A percentile compares a stretch with the other conserved stretches of the same genome.
Conservation (phyloP, 495 filamentous ascomycete species). For the Lasiosphaeria ovina region DNA sequence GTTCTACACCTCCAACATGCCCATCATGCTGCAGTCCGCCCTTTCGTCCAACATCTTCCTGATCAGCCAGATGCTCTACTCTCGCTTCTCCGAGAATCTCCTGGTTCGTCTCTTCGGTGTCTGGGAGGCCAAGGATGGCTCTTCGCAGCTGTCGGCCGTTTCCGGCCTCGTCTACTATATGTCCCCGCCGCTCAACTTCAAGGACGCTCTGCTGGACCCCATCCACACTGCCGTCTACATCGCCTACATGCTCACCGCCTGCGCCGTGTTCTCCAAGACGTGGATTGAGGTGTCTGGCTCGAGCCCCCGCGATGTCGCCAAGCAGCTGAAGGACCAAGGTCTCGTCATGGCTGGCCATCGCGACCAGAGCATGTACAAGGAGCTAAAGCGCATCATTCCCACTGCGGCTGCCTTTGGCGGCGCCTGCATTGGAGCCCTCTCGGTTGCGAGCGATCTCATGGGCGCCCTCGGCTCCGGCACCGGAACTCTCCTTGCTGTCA, state of each 20-base stretch:
- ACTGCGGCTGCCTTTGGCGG: slow-evolving; percentile 98
- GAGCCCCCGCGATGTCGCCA: slow-evolving; percentile 95
- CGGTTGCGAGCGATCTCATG: slow-evolving; percentile 90
- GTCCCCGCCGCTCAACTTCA: slow-evolving; percentile 97
- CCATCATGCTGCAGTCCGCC: slow-evolving; percentile 99
- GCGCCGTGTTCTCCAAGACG: slow-evolving; percentile 98
- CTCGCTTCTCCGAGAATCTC: slow-evolving; percentile 96
- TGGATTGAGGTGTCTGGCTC: slow-evolving; percentile 99
- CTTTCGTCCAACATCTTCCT: slow-evolving; percentile 99
- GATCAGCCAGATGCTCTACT: slow-evolving; percentile 98
- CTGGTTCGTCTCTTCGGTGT: slow-evolving; percentile 94
- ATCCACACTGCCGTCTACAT: slow-evolving; percentile 97
- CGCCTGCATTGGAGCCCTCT: slow-evolving; percentile 97
- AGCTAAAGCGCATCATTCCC: slow-evolving; percentile 97
- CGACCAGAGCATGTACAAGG: slow-evolving; percentile 99
- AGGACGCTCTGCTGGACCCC: slow-evolving; percentile 90
- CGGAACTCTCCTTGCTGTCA: slow-evolving; percentile 96
- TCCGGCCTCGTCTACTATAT: slow-evolving; percentile 98
- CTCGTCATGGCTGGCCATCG: slow-evolving; percentile 99
- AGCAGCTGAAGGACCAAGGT: slow-evolving; percentile 99
- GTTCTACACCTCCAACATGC: slow-evolving; percentile 93
- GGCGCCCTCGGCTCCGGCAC: slow-evolving; percentile 96
- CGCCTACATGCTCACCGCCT: slow-evolving; percentile 93
- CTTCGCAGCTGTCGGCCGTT: slow-evolving; percentile 86
- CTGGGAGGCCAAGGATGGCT: slow-evolving; percentile 97